phyloP scores from a whole-genome alignment of 2,329 filamentous ascomycete species.

The Clarireedia monteithiana region DNA sequence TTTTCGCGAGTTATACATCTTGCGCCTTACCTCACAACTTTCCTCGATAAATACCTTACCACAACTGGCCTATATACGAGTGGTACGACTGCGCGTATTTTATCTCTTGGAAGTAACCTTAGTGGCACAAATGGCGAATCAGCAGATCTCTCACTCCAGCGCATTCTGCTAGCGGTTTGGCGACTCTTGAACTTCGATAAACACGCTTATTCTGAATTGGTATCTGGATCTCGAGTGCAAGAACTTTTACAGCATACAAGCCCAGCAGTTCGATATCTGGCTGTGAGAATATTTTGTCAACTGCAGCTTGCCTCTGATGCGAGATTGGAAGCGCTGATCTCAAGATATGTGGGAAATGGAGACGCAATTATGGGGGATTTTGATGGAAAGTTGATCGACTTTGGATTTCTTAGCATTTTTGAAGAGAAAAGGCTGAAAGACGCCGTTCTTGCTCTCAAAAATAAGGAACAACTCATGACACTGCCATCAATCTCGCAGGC shows the following conservation, averaged over 20 bases:
- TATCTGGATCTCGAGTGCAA: constrained; percentile 62
- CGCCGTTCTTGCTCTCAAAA: background rate
- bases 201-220: constrained; percentile 54
- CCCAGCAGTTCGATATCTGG: constrained; percentile 65
- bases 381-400: constrained; percentile 73
- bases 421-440: constrained; percentile 37
- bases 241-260: constrained; percentile 55
- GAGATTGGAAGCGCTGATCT: constrained; percentile 65
- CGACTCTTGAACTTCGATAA: constrained; percentile 73
- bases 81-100: constrained; percentile 18
- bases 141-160: constrained; percentile 33
- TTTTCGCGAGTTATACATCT: constrained; percentile 77
- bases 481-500: constrained; percentile 21
- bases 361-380: constrained; percentile 60
- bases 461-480: background rate
- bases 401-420: constrained; percentile 58
- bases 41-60: constrained; percentile 47
- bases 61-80: constrained; percentile 6
- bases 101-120: constrained; percentile 21
- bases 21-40: constrained; percentile 69
- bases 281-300: constrained; percentile 72
- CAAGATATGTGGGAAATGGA: constrained; percentile 52
- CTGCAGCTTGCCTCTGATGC: constrained; percentile 73
- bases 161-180: constrained; percentile 61
- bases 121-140: constrained; percentile 28